These are phyloP conservation scores for Chlamydomonas incerta DNA, from an alignment of 139 green algal species.

Conservation along the genomic window DNA sequence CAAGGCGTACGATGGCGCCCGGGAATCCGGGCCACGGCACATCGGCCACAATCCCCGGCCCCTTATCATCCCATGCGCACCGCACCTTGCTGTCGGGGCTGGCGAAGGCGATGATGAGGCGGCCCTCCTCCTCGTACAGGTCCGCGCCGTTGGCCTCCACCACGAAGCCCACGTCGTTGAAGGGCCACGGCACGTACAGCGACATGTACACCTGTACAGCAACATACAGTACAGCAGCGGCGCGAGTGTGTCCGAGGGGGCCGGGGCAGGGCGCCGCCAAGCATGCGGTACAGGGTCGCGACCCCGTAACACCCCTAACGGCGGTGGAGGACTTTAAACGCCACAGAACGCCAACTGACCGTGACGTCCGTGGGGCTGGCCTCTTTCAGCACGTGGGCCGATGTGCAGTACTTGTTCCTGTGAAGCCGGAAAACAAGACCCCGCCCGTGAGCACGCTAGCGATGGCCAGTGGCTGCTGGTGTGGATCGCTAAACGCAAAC, in stretches of 20 bases:
- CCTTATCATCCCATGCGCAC: neutral
- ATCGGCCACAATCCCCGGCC: too few species aligned
- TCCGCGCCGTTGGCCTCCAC: conserved; percentile 35
- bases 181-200: conserved; percentile 51
- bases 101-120: conserved; percentile 15
- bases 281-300: too few species aligned
- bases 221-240: neutral
- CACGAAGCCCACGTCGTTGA: conserved; percentile 39
- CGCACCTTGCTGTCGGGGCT: neutral
- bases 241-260: too few species aligned
- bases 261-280: neutral
- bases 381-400: conserved; percentile 8
- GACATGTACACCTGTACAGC: conserved; percentile 24
- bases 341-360: too few species aligned
- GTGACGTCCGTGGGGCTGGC: conserved; percentile 9
- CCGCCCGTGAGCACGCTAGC: too few species aligned
- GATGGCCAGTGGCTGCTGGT: too few species aligned
- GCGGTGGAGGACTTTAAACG: too few species aligned
- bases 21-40: too few species aligned
- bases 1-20: too few species aligned
- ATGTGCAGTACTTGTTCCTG: conserved; percentile 56
- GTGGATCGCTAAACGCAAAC: too few species aligned
- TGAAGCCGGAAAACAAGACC: too few species aligned
- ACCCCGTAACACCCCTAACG: too few species aligned
- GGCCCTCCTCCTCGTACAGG: conserved; percentile 32